phyloP scores from a whole-genome alignment of 495 filamentous ascomycete species.

The Penicillium antarcticum region DNA sequence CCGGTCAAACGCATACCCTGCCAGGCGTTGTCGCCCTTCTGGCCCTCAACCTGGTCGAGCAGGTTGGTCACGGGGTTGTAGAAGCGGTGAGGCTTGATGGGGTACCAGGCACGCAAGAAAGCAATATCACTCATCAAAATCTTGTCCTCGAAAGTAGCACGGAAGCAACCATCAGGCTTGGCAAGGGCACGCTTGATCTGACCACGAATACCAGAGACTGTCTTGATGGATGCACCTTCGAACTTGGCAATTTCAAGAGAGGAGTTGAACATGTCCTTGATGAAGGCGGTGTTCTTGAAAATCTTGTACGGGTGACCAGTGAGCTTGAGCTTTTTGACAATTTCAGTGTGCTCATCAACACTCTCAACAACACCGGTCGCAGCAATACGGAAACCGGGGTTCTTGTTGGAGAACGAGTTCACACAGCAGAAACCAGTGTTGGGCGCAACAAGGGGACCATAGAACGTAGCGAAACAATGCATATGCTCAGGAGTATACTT shows the following conservation, averaged over 20 bases:
- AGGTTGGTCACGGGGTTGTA: conserved; percentile 97
- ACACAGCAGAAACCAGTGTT: conserved; percentile 95
- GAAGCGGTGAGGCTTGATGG: conserved; percentile 88
- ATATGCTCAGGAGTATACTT: conserved; percentile 98
- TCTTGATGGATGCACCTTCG: conserved; percentile 91
- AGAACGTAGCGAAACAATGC: conserved; percentile 96
- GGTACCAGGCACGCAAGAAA: conserved; percentile 94
- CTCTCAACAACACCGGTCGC: conserved; percentile 89
- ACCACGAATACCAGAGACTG: conserved; percentile 90
- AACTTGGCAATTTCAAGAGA: conserved; percentile 95
- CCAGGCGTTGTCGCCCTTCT: conserved; percentile 54
- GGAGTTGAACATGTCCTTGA: conserved; percentile 96
- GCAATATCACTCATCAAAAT: conserved; percentile 94
- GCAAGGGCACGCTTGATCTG: conserved; percentile 92
- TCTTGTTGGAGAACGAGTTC: conserved; percentile 84
- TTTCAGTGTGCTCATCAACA: conserved; percentile 91
- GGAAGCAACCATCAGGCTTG: conserved; percentile 91
- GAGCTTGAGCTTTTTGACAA: conserved; percentile 98
- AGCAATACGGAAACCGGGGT: conserved; percentile 87
- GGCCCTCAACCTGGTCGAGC: conserved; percentile 47
- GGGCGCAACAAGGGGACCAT: conserved; percentile 88
- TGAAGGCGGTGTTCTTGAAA: conserved; percentile 98
- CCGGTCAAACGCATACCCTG: conserved; percentile 92
- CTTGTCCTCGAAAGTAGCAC: conserved; percentile 98
- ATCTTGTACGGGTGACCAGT: conserved; percentile 92